These are phyloP conservation scores for Cucurbita argyrosperma DNA, from an alignment of 306 rosid genomes.

Conservation along the genomic window DNA sequence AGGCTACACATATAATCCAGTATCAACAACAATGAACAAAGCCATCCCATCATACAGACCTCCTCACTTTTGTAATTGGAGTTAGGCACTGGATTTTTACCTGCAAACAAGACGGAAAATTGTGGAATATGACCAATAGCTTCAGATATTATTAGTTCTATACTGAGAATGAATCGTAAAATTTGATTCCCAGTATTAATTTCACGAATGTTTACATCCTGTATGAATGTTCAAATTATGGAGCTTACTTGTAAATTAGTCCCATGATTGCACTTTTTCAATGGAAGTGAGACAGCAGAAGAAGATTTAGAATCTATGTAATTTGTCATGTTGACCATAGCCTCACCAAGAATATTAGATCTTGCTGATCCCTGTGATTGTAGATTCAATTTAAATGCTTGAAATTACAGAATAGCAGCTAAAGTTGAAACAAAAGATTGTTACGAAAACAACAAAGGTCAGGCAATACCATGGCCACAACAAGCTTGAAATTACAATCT, in stretches of 20 bases:
- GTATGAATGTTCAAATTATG: neutral
- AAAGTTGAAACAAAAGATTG: neutral
- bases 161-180: neutral
- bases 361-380: conserved; percentile 24
- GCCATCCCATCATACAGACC: conserved; percentile 17
- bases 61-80: conserved; percentile 28
- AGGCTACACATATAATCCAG: neutral
- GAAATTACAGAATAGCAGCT: neutral
- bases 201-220: neutral
- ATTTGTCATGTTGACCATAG: conserved; percentile 20
- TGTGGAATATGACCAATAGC: neutral
- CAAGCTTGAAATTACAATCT: conserved; percentile 27
- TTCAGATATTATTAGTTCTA: neutral
- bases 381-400: neutral
- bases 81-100: conserved; percentile 33
- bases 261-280: conserved; percentile 28
- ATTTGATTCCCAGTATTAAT: neutral
- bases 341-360: conserved; percentile 35
- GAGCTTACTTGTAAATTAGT: conserved; percentile 22
- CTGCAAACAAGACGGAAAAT: conserved; percentile 18
- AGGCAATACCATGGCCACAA: conserved; percentile 28
- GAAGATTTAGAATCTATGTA: conserved; percentile 17
- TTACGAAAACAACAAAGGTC: neutral
- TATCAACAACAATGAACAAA: conserved; percentile 2
- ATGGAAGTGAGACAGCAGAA: conserved; percentile 15